Evolutionary conservation across 2,329 filamentous ascomycete species (phyloP).

Genomic region (Polytolypa hystricis): DNA sequence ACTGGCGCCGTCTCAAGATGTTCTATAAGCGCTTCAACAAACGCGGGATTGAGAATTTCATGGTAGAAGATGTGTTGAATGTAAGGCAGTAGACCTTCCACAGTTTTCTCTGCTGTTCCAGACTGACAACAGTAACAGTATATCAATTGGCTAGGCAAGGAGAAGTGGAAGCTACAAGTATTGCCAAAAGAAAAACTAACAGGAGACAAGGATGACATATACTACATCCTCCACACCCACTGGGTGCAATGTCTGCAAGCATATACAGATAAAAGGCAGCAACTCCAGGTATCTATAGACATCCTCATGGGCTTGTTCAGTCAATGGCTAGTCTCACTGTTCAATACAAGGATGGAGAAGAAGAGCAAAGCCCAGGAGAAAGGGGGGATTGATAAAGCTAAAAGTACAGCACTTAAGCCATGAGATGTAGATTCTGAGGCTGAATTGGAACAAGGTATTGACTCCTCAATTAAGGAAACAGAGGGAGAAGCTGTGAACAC

Average conservation of each 20-base stretch:
- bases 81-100: not conserved
- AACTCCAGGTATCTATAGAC: slow-evolving; percentile 1
- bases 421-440: not conserved
- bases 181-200: slow-evolving; percentile 2
- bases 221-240: slow-evolving; percentile 1
- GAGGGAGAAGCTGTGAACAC: not conserved
- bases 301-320: slow-evolving; percentile 1
- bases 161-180: not conserved
- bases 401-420: not conserved
- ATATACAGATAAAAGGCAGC: slow-evolving; percentile 2
- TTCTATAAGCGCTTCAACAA: not conserved
- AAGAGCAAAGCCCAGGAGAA: not conserved
- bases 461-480: not conserved
- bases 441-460: not conserved
- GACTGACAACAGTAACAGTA: slow-evolving; percentile 2
- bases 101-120: not conserved
- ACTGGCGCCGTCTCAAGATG: slow-evolving; percentile 3
- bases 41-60: not conserved
- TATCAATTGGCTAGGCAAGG: slow-evolving; percentile 1
- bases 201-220: not conserved
- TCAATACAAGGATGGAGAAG: not conserved
- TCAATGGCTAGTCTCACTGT: slow-evolving; percentile 1
- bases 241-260: not conserved
- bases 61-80: slow-evolving; percentile 1
- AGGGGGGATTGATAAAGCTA: not conserved